Base-by-base conservation (phyloP, 345 rosid species). In the Hibiscus syriacus region DNA sequence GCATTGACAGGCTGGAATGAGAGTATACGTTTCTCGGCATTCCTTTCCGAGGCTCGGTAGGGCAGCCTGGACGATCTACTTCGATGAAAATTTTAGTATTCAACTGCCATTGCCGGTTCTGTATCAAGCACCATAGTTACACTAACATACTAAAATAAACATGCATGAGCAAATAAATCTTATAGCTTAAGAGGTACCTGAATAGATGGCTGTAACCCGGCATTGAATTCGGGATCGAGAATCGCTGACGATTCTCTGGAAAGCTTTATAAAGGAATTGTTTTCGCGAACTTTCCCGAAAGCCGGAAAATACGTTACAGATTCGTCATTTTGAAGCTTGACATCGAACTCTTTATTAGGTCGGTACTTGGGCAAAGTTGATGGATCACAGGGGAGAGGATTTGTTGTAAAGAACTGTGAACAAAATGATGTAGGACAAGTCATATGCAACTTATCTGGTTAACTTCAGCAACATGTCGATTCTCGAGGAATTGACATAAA, bases 301-400 rank as follows among this genome's bases (percentile, higher is more conserved):
- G 2, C 12, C 6, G 12, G 25, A 23, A 20, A 62, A 13, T 68
- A 86, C 92, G 86, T 72, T 82, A 73, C 77, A 43, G 80, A 71
- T 77, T 86, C 85, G 36, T 79, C 86, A 4, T 78, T 75, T 56
- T 72, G 78, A 60, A 75, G 67, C 70, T 81, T 87, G 55, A 66
- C 80, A 80, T 87, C 89, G 46, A 79, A 73, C 68, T 87, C 92
- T 71, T 87, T 87, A 70, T 83, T 83, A 16, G 86, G 84, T 71
- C 74, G 89, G 70, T 84, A 80, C 76, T 78, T 84, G 7, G 92
- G 89, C 80, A 87, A n/a, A 80, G 77, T 81, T 64, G 89, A 78
- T 50, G 89, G 92, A 4, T 81, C 84, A 34, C 92, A 76, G 4
- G 92, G 84, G 48, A 84, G 83, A 75, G 92, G 89, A 17, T 58